Conservation (phyloP, 2,329 filamentous ascomycete genomes). For the Aspergillus ruber region DNA sequence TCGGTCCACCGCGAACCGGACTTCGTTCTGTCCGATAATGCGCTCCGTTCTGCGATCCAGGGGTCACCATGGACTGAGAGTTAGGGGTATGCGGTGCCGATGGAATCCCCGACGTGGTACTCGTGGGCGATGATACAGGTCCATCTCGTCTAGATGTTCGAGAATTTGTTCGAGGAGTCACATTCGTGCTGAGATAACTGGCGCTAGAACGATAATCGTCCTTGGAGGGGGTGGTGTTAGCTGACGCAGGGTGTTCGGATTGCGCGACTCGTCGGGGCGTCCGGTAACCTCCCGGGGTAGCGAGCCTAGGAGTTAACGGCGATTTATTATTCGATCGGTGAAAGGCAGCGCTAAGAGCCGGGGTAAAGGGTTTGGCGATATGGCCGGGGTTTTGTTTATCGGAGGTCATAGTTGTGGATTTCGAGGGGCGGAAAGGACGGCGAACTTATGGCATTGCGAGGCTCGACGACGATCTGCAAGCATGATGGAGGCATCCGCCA, state of each 20-base stretch:
- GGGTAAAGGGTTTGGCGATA: constrained; percentile 56
- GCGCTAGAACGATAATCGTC: constrained; percentile 38
- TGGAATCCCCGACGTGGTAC: constrained; percentile 32
- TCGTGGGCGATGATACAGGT: constrained; percentile 58
- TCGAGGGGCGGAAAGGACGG: constrained; percentile 22
- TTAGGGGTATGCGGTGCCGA: constrained; percentile 23
- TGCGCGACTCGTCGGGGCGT: constrained; percentile 28
- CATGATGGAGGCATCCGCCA: constrained; percentile 30
- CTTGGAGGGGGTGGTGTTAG: constrained; percentile 22
- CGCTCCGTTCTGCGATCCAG: constrained; percentile 13
- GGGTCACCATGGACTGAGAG: constrained; percentile 19
- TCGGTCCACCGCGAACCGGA: constrained; percentile 24
- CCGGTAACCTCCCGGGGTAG: constrained; percentile 31
- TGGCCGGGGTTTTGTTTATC: constrained; percentile 49
- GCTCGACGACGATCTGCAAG: constrained; percentile 19
- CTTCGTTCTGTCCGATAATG: constrained; percentile 28
- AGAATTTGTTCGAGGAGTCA: constrained; percentile 72
- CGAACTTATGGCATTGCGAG: constrained; percentile 43
- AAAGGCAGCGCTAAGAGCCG: constrained; percentile 59
- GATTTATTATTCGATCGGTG: constrained; percentile 47
- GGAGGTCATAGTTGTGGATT: constrained; percentile 41
- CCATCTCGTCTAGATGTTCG: constrained; percentile 68
- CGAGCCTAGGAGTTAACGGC: constrained; percentile 56
- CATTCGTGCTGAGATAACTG: constrained; percentile 57
- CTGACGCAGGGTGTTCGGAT: constrained; percentile 27